Conservation (phyloP, 202 grass and related monocot genomes). For the Cymbopogon flexuosus region DNA sequence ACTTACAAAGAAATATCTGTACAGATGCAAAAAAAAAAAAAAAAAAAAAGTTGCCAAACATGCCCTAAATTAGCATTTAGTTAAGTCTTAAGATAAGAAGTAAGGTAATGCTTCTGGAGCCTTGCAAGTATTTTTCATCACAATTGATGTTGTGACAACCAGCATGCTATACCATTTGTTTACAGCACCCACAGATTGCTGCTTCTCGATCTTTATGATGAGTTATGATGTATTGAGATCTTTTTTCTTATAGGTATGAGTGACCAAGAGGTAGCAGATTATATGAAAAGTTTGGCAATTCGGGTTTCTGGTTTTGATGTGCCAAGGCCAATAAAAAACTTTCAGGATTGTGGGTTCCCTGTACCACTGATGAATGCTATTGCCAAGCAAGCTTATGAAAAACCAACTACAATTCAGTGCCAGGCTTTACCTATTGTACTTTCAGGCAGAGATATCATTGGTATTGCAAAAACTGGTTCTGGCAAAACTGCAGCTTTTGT, state of each 20-base stretch:
- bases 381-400: constrained; percentile 90
- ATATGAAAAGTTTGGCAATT: constrained; percentile 86
- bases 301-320: constrained; percentile 92
- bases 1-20: no score
- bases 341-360: constrained; percentile 84
- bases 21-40: no score
- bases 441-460: constrained; percentile 95
- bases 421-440: constrained; percentile 87
- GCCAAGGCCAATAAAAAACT: constrained; percentile 71
- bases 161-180: constrained; percentile 2
- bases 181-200: neutral
- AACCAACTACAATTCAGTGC: constrained; percentile 91
- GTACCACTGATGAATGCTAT: constrained; percentile 78
- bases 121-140: constrained; percentile 3
- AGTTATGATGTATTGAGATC: constrained; percentile 19
- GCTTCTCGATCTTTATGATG: constrained; percentile 18
- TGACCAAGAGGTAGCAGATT: constrained; percentile 65
- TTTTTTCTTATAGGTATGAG: constrained; percentile 63
- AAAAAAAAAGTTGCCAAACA: no score
- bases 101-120: neutral
- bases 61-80: neutral
- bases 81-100: neutral
- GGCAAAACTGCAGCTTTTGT: constrained; percentile 98
- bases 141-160: neutral
- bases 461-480: constrained; percentile 98